Evolutionary conservation across 192 early-diverging fungal genomes (phyloP), one percentile per base, ranked within the genome.

Genomic region (Gorgonomyces haynaldii): DNA sequence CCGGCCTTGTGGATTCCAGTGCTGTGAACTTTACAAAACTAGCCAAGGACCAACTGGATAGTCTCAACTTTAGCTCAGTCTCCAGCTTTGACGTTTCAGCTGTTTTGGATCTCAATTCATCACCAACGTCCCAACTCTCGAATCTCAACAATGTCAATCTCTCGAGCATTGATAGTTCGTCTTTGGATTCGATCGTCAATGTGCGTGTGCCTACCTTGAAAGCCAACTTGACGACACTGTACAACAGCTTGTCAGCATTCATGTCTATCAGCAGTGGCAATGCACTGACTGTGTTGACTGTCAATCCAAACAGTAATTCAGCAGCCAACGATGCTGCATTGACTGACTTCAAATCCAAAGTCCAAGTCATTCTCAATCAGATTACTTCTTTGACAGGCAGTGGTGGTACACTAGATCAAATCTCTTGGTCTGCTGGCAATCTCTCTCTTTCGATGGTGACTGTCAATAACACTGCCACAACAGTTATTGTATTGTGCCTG

Each of bases 11-110:
- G 5, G 19, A 46, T 10, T 20, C 17, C 7, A 19, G 20, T 35
- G 27, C 17, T 10, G 8, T 46, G 16, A 35, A 46, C 20, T 46
- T 46, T 20, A 46, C 45, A 3, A 46, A 35, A 17, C 32, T 22
- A 21, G 45, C 45, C 0, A 46, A 29, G 6, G 24, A 25, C 10
- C 19, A 22, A 16, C 26, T 30, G 6, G 21, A 46, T 20, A 22
- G 27, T 3, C 25, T 41, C 20, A 41, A 41, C 15, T 41, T 41
- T 15, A 23, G 21, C 0, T 23, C 20, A 15, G 15, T 41, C 39
- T 23, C 8, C 15, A 41, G 20, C 21, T 41, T 41, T 41, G 24
- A 41, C 15, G 3, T 16, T 41, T 23, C 21, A 23, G 39, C 21
- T 16, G 39, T 41, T 3, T 23, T 41, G 21, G n/a, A 41, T 21